Base-by-base conservation (phyloP, 805 yeast species). In the Maudiozyma serrabonitensis region DNA sequence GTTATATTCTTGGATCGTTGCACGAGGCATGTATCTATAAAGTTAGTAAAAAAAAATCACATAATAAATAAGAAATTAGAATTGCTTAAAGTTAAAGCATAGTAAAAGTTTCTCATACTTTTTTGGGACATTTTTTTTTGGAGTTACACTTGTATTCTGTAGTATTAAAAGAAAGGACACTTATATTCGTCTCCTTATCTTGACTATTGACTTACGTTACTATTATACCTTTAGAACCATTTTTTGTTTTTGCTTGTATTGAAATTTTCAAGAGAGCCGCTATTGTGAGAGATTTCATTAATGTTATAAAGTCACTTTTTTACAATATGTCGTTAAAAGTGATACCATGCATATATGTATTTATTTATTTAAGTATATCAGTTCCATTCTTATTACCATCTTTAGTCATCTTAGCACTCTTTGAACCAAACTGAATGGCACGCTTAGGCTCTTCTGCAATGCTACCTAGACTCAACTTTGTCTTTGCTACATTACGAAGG, bases 361-460 rank as follows among this genome's bases (percentile, higher is more conserved):
- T 6, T 37, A 37, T 18, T 34, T 25, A 50, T 49, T 53, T 52
- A 28, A 70, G 49, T 48, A 66, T 57, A 57, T 84, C 93, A 0
- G 90, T 84, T 0, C 98, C 98, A 58, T 81, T 84, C 40, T 77
- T 72, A 56, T 80, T 84, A 4, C 90, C 83, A 42, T 84, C 78
- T 1, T 91, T 91, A 3, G 80, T 74, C 83, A 93, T 80, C 65
- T 91, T 95, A 1, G 99, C 99, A 61, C 95, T 84, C 54, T 85
- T 82, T 0, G 98, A 87, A 0, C 99, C 99, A 66, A 93, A 93
- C 62, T 93, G 99, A 52, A 93, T 89, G 0, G 99, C 99, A 44
- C 99, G 73, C 62, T 93, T 93, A 1, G 84, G 79, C 61, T 93
- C 98, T 21, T 72, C 70, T 16, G 80, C 69, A 0, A 89, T 93